These are phyloP conservation scores for Closterium sp. DNA, from an alignment of 139 green algal genomes.

Conservation along the genomic window DNA sequence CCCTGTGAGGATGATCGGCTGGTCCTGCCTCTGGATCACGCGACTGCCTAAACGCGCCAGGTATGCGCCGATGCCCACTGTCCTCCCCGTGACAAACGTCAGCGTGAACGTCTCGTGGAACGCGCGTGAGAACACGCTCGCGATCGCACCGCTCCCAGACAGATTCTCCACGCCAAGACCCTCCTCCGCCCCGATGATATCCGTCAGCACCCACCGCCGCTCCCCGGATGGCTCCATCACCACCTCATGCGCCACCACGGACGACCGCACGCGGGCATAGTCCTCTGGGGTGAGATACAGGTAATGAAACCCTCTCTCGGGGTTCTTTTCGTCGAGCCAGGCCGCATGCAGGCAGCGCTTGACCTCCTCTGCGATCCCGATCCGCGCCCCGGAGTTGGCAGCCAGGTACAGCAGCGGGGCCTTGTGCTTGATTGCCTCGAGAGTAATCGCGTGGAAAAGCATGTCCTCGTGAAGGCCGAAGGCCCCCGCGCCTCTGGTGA, in stretches of 20 bases:
- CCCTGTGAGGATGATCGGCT: slow-evolving; percentile 98
- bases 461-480: slow-evolving; percentile 89
- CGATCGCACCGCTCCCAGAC: slow-evolving; percentile 90
- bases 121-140: slow-evolving; percentile 67
- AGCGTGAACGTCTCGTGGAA: slow-evolving; percentile 91
- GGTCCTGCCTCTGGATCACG: slow-evolving; percentile 86
- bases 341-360: slow-evolving; percentile 59
- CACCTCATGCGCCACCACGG: slow-evolving; percentile 44
- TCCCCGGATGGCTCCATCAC: slow-evolving; percentile 26
- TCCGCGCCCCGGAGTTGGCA: slow-evolving; percentile 87
- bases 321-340: slow-evolving; percentile 71
- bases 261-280: slow-evolving; percentile 58
- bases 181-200: slow-evolving; percentile 92
- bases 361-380: slow-evolving; percentile 89
- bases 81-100: slow-evolving; percentile 70
- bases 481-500: slow-evolving; percentile 84
- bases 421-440: slow-evolving; percentile 73
- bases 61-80: slow-evolving; percentile 98
- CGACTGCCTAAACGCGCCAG: slow-evolving; percentile 88
- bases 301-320: slow-evolving; percentile 82
- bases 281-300: slow-evolving; percentile 87
- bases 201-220: slow-evolving; percentile 59
- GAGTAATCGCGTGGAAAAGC: slow-evolving; percentile 80
- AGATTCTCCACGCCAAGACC: slow-evolving; percentile 97
- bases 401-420: slow-evolving; percentile 94